Base-by-base conservation (phyloP, 228 moss, liverwort and hornwort genomes). In the Sphagnum magellanicum region DNA sequence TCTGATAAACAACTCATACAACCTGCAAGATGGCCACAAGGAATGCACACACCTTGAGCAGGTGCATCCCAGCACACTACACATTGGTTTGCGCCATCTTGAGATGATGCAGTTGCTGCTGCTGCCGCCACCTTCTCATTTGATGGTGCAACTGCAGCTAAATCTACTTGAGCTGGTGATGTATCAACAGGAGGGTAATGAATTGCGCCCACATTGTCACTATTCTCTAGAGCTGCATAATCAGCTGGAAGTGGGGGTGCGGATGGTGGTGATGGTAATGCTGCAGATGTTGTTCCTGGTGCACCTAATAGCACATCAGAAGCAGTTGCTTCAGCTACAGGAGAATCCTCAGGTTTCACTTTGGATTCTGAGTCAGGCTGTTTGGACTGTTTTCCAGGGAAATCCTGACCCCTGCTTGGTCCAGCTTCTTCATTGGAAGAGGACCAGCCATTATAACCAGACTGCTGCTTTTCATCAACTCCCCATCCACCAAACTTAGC, bases 51-150 rank as follows among this genome's bases (percentile, higher is more conserved):
- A n/a, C 74, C 92, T 71, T 92, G 82, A 47, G 94, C 98, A 64
- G 90, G 87, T 63, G 93, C 90, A 77, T 98, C 98, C 94, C 98
- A 93, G 60, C 98, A 98, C 50, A 98, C 83, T 6, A 98, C 98
- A 79, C 98, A 98, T 65, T 93, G 98, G 10, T 87, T 84, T 50
- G 79, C 80, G 50, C 15, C 64, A 32, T 32, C 32, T 32, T 32
- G 32, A 9, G 61, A 16, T 71, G 83, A 88, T 63, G 91, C 90
- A 16, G 93, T 88, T 5, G 50, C 50, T 32, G 32, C 32, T 32
- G 32, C 32, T 53, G 67, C 74, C 10, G 49, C 14, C 5, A 75
- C 50, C 50, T 76, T 32, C 49, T 73, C 74, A 32, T 72, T 67
- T 3, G 75, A 66, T 10, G 69, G 79, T 15, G 74, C 64, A 49